These are phyloP conservation scores for Eucalyptus curtisii DNA, from an alignment of 345 rosid species.

Conservation along the genomic window DNA sequence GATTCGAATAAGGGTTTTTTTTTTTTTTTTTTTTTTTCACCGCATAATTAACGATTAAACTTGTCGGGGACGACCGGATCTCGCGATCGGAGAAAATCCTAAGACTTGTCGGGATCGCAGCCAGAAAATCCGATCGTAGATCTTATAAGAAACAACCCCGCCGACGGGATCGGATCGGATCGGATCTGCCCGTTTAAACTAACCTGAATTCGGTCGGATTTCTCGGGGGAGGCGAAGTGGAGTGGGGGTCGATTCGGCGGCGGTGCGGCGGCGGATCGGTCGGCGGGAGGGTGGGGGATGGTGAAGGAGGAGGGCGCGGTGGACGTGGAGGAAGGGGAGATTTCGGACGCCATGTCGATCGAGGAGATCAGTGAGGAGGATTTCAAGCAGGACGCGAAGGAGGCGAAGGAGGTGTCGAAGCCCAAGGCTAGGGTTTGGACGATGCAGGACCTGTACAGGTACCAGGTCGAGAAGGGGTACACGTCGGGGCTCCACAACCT, in stretches of 20 bases:
- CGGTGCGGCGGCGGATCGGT: neutral
- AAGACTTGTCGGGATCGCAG: neutral
- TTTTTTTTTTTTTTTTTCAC: neutral
- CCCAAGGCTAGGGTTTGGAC: constrained; percentile 70
- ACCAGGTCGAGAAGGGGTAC: constrained; percentile 40
- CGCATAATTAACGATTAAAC: neutral
- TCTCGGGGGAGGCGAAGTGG: neutral
- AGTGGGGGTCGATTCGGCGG: neutral
- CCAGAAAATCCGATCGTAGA: neutral
- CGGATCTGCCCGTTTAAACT: neutral
- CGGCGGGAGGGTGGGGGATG: constrained; percentile 5
- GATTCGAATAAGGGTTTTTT: neutral
- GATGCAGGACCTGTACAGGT: constrained; percentile 57
- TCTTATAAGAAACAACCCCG: neutral
- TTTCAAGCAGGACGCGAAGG: constrained; percentile 33
- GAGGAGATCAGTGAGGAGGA: constrained; percentile 62
- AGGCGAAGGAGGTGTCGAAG: constrained; percentile 10
- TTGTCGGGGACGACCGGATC: neutral
- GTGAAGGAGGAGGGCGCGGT: constrained; percentile 22
- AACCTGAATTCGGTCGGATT: neutral
- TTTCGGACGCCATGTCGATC: constrained; percentile 58
- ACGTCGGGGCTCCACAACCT: constrained; percentile 55
- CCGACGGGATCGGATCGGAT: neutral
- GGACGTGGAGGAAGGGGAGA: constrained; percentile 91
- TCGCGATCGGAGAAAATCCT: neutral